Base-by-base conservation (phyloP, 441 rosid species). In the Pelargonium fulgidum region DNA sequence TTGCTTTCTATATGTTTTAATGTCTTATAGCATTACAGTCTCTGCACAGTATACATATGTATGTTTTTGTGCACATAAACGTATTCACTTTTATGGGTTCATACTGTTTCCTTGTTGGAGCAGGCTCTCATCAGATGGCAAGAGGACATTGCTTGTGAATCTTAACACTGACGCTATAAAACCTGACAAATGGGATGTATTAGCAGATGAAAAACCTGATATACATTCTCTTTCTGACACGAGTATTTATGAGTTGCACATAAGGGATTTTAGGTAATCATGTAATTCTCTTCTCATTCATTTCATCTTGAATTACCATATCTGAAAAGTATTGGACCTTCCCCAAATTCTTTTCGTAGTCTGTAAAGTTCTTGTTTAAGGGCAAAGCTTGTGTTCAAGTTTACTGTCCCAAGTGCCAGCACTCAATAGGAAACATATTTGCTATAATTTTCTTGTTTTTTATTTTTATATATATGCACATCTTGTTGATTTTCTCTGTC, bases 231-330 rank as follows among this genome's bases (percentile, higher is more conserved):
- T 75, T 76, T 83, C 91, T 7, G 97, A 93, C 80, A 86, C 86
- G 69, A 93, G 92, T 76, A 77, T 93, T 75, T 91, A 91, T 85
- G 99, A 93, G 88, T 82, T 93, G 84, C 99, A 93, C 81, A 80
- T 88, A 73, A 86, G 96, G 81, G 97, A 93, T 80, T 93, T 89
- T 74, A 93, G 99, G 97, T 93, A 76, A 79, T 66, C 71, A 39
- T 16, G 13, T 10, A 65, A 59, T 67, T 52, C 66, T 74, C 26
- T 24, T 39, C 66, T 22, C 63, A 22, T 22, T 54, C n/a, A n/a
- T n/a, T n/a, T 14, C 68, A 66, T 61, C 66, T 29, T 65, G 9
- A 7, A 19, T 56, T 75, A 14, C 26, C 33, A 7, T 26, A 65
- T 75, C 59, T 54, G 45, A 68, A 42, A 5, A 33, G 67, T 20